Percentiles rank a stretch among this genome's conserved stretches.
Evolutionary conservation across 441 rosid species (phyloP).

Genomic region (Gossypium davidsonii): DNA sequence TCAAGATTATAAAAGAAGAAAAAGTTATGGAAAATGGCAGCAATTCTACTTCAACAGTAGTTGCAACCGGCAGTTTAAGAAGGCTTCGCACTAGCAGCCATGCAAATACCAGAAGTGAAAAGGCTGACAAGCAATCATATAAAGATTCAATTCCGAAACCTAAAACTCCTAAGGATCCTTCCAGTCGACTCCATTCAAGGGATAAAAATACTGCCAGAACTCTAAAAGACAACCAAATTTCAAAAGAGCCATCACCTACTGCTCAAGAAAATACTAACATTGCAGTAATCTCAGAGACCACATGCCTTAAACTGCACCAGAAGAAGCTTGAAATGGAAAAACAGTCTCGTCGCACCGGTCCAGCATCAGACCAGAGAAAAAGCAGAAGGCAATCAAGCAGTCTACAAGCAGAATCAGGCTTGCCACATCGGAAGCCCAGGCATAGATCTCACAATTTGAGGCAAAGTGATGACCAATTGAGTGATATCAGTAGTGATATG

Average conservation of each 20-base stretch:
- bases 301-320: constrained; percentile 43
- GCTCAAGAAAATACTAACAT: constrained; percentile 30
- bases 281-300: constrained; percentile 34
- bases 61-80: constrained; percentile 9
- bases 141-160: constrained; percentile 45
- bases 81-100: constrained; percentile 27
- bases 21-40: constrained; percentile 29
- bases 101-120: constrained; percentile 32
- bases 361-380: constrained; percentile 41
- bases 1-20: constrained; percentile 50
- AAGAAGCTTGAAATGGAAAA: constrained; percentile 48
- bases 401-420: constrained; percentile 42
- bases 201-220: constrained; percentile 29
- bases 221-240: constrained; percentile 26
- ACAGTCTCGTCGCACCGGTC: constrained; percentile 33
- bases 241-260: constrained; percentile 26
- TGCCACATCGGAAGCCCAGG: constrained; percentile 36
- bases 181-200: constrained; percentile 23
- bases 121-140: constrained; percentile 1
- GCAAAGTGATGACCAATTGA: constrained; percentile 41
- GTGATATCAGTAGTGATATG: constrained; percentile 37
- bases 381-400: constrained; percentile 38
- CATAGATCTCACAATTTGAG: constrained; percentile 30
- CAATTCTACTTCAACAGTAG: constrained; percentile 23
- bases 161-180: constrained; percentile 27